Conservation (phyloP, 768 basidiomycete genomes). For the Phanerochaete sordida region DNA sequence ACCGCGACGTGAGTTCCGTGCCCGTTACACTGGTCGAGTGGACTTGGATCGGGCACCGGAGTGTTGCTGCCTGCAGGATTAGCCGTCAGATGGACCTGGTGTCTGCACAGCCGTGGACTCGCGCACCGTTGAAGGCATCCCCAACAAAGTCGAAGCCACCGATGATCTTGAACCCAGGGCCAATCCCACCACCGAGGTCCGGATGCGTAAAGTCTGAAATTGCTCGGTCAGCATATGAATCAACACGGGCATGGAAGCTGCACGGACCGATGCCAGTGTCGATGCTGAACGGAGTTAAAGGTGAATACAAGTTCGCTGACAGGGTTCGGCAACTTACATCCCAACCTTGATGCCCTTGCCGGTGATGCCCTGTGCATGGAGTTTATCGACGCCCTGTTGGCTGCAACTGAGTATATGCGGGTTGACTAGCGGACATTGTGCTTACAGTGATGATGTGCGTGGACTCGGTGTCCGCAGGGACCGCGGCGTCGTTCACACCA, state of each 20-base stretch:
- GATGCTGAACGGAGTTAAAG: conserved; percentile 31
- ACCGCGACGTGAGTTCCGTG: conserved; percentile 58
- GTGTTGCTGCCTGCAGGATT: conserved; percentile 32
- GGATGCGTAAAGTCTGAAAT: conserved; percentile 52
- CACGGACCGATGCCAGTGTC: conserved; percentile 30
- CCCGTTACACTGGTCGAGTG: conserved; percentile 23
- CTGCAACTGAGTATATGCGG: neutral
- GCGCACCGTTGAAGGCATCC: conserved; percentile 44
- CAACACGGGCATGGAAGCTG: neutral
- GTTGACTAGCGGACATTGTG: neutral
- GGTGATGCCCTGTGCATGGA: conserved; percentile 58
- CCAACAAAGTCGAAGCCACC: conserved; percentile 60
- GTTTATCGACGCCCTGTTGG: conserved; percentile 54
- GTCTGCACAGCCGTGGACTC: conserved; percentile 23
- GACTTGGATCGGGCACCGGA: neutral
- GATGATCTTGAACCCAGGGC: conserved; percentile 48
- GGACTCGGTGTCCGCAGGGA: conserved; percentile 44
- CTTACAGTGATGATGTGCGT: conserved; percentile 54
- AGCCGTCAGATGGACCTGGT: conserved; percentile 16
- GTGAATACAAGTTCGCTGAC: neutral
- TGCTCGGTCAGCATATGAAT: neutral
- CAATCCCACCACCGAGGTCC: conserved; percentile 49
- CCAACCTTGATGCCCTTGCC: conserved; percentile 68
- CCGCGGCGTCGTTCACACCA: conserved; percentile 36
- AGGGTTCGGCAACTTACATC: conserved; percentile 37